Evolutionary conservation across 176 grass and related monocot genomes (phyloP), one percentile per base, ranked within the genome.

Genomic region (Olyra latifolia): DNA sequence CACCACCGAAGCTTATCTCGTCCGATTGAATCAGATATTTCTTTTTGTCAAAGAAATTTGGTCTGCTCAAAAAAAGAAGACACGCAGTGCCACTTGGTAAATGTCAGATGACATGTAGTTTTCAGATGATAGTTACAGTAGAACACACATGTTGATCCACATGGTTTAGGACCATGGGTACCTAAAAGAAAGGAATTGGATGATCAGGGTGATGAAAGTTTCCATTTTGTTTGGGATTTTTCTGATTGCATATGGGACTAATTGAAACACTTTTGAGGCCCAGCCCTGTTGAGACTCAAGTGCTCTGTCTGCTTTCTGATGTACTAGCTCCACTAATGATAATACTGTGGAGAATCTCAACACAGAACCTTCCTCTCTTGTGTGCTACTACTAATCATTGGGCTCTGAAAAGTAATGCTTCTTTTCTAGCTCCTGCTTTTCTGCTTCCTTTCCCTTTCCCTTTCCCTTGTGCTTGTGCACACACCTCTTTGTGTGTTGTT

Each of bases 21-120:
- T 78, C n/a, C 44, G 14, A 41, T 78, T 77, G n/a, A n/a, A 69
- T 48, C 88, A 58, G 40, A 71, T 60, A 85, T 74, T 78, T 43
- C 8, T 38, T 38, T 57, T 54, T 43, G 10, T 66, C 35, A 8
- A 59, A 10, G 1, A 9, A 29, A 66, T 77, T 62, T 75, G 23
- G 25, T 67, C 70, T 6, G 27, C 27, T 14, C 3, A 5, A 3
- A 2, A 41, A 23, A 30, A 47, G 35, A 65, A 50, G 29, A 7
- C 15, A 38, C 44, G 2, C 23, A 41, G 41, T 38, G 22, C 12
- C 40, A 58, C 16, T 10, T 20, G 40, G 7, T 10, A 74, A 59
- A 49, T 29, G 30, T 66, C 28, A 85, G 71, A 62, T 28, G 63
- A 14, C 17, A 61, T 10, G 56, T 82, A 59, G 79, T 72, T 86